These are phyloP conservation scores for Ophiosphaerella herpotricha DNA, from an alignment of 2,329 filamentous ascomycete genomes.

Conservation along the genomic window DNA sequence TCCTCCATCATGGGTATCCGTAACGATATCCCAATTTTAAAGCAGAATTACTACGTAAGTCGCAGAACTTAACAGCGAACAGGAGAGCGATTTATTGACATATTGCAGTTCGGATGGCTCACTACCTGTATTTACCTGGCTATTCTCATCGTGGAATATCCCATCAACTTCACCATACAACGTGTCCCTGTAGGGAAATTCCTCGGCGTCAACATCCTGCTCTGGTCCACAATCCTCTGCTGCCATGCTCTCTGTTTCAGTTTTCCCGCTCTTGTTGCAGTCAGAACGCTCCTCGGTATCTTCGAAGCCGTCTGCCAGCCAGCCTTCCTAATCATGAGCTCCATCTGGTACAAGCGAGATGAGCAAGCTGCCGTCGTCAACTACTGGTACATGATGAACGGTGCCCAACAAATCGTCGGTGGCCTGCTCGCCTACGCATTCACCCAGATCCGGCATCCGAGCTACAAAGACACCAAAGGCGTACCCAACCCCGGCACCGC, in stretches of 20 bases:
- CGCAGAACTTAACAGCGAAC: not conserved
- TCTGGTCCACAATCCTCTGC: conserved; percentile 66
- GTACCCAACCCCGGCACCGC: conserved; percentile 39
- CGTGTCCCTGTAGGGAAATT: conserved; percentile 71
- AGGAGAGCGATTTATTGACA: conserved; percentile 7
- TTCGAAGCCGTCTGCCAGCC: conserved; percentile 74
- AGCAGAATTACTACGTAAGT: conserved; percentile 34
- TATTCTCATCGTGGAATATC: conserved; percentile 72
- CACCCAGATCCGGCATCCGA: conserved; percentile 28
- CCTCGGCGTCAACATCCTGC: conserved; percentile 65
- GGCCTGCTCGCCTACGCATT: conserved; percentile 66
- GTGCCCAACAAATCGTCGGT: conserved; percentile 72
- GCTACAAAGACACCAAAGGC: conserved; percentile 1
- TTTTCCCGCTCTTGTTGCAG: conserved; percentile 63
- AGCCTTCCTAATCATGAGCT: conserved; percentile 67
- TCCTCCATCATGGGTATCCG: conserved; percentile 66
- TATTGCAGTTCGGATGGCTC: conserved; percentile 67
- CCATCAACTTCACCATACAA: conserved; percentile 68
- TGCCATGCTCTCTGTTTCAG: conserved; percentile 65
- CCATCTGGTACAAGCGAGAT: conserved; percentile 72
- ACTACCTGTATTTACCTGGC: conserved; percentile 76
- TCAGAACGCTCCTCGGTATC: conserved; percentile 70
- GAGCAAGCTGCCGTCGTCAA: conserved; percentile 70
- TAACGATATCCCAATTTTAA: conserved; percentile 41
- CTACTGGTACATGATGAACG: conserved; percentile 79